phyloP scores from a whole-genome alignment of 2,329 filamentous ascomycete genomes.

The Hypoxylon sp. region DNA sequence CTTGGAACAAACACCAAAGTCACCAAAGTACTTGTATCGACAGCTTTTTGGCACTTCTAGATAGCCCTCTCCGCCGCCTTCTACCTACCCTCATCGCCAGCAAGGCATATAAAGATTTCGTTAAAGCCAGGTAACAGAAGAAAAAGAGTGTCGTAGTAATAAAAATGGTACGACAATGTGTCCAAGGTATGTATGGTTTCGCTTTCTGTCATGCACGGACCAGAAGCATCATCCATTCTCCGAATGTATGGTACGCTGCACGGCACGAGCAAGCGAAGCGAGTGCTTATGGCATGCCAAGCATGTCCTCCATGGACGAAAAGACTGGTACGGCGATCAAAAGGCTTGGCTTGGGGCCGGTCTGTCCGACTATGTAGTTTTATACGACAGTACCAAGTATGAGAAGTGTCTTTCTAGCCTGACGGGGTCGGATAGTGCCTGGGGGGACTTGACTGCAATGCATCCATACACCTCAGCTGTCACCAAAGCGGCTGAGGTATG shows the following conservation, averaged over 20 bases:
- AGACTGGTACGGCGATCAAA: constrained; percentile 24
- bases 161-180: background rate
- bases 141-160: background rate
- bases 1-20: too few species aligned
- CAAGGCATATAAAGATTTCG: background rate
- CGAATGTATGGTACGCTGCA: constrained; percentile 18
- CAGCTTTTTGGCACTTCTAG: constrained; percentile 3
- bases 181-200: constrained; percentile 1
- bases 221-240: constrained; percentile 9
- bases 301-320: constrained; percentile 10
- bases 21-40: too few species aligned
- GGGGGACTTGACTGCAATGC: constrained; percentile 4
- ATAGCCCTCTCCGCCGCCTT: constrained; percentile 2
- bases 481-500: background rate
- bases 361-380: constrained; percentile 7
- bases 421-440: background rate
- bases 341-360: constrained; percentile 8
- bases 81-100: too few species aligned
- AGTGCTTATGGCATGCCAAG: constrained; percentile 26
- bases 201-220: constrained; percentile 17
- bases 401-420: background rate
- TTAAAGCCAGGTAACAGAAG: background rate
- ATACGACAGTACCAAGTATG: background rate
- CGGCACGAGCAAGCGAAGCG: constrained; percentile 15
- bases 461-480: background rate